Percentiles rank a stretch among this genome's conserved stretches.
Conservation (phyloP, 169 alveolate genomes). For the Eimeria maxima region DNA sequence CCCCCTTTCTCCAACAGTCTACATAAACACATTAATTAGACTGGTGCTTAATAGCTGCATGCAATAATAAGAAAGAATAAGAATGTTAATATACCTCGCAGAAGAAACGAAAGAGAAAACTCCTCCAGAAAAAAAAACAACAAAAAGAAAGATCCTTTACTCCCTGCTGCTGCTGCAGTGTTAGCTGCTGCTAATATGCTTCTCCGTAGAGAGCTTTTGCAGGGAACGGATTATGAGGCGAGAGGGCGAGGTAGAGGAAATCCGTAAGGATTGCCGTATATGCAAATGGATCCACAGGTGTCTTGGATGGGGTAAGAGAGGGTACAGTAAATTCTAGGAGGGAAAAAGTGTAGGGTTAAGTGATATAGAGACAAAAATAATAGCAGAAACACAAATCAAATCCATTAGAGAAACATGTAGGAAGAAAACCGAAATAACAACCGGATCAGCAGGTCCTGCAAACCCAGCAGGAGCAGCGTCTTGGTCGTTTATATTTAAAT, state of each 20-base stretch:
- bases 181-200: not conserved
- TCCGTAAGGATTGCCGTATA: not conserved
- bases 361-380: not conserved
- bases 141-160: not conserved
- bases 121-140: not conserved
- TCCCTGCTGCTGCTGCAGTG: not conserved
- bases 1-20: not conserved
- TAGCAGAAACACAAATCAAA: not conserved
- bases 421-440: not conserved
- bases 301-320: not conserved
- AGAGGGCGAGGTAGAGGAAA: not conserved
- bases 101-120: not conserved
- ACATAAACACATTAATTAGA: not conserved
- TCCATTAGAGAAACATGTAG: not conserved
- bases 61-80: not conserved
- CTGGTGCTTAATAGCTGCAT: not conserved
- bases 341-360: not conserved
- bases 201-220: not conserved
- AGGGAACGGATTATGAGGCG: not conserved
- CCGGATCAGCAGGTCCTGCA: not conserved
- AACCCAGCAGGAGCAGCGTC: not conserved
- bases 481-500: not conserved
- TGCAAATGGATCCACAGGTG: not conserved
- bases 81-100: too few relatives aligned
- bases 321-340: not conserved